A percentile compares a stretch with the other conserved stretches of the same genome.
These are phyloP conservation scores for Tolypocladium nubicola DNA, from an alignment of 2,329 filamentous ascomycete genomes.

Conservation along the genomic window DNA sequence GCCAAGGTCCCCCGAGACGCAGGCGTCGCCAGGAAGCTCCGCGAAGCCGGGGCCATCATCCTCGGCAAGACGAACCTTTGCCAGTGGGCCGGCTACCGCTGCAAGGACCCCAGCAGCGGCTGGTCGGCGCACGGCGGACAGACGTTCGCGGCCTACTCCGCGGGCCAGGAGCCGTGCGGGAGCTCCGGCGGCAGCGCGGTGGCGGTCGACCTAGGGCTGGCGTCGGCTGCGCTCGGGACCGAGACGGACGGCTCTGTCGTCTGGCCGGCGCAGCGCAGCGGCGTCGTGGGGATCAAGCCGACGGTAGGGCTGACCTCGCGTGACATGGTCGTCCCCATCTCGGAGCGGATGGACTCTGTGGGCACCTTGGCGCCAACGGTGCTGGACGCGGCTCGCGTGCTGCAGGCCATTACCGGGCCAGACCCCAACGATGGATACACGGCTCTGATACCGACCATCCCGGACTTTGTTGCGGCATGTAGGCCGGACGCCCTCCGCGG, in stretches of 20 bases:
- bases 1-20: slow-evolving; percentile 44
- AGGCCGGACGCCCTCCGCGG: slow-evolving; percentile 40
- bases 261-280: not conserved
- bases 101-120: slow-evolving; percentile 45
- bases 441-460: slow-evolving; percentile 27
- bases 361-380: slow-evolving; percentile 53
- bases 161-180: slow-evolving; percentile 48
- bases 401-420: slow-evolving; percentile 51
- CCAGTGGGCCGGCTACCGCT: slow-evolving; percentile 52
- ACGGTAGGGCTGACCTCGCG: not conserved
- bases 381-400: slow-evolving; percentile 47
- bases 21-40: slow-evolving; percentile 46
- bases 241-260: slow-evolving; percentile 35
- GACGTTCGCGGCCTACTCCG: slow-evolving; percentile 48
- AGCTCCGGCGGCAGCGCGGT: slow-evolving; percentile 53
- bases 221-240: slow-evolving; percentile 47
- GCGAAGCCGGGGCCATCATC: slow-evolving; percentile 48
- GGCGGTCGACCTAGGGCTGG: slow-evolving; percentile 46
- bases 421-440: slow-evolving; percentile 52
- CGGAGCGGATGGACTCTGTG: slow-evolving; percentile 50
- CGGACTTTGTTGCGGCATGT: slow-evolving; percentile 50
- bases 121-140: slow-evolving; percentile 57
- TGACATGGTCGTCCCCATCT: slow-evolving; percentile 46
- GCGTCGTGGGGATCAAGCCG: not conserved
- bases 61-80: slow-evolving; percentile 54